Evolutionary conservation across 805 yeast species (phyloP).

Genomic region (Candida parachauliodes): DNA sequence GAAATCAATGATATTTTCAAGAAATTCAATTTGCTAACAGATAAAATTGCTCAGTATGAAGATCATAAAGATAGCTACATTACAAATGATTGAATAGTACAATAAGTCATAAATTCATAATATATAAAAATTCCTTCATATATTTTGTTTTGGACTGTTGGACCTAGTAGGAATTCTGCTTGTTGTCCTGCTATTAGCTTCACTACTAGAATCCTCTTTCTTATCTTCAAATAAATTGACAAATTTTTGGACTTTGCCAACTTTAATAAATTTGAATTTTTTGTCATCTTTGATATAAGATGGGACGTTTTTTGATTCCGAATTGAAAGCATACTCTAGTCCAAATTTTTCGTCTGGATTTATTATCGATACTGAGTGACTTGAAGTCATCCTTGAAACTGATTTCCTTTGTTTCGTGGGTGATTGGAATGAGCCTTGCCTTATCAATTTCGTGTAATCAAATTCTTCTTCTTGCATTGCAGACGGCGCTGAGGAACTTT

Average conservation of each 20-base stretch:
- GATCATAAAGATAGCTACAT: neutral
- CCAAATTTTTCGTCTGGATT: slow-evolving; percentile 26
- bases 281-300: slow-evolving; percentile 37
- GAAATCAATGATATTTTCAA: slow-evolving; percentile 24
- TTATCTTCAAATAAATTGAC: slow-evolving; percentile 40
- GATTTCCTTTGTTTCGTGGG: slow-evolving; percentile 13
- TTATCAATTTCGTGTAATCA: slow-evolving; percentile 5
- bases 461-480: slow-evolving; percentile 4
- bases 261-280: slow-evolving; percentile 42
- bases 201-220: slow-evolving; percentile 7
- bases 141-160: slow-evolving; percentile 7
- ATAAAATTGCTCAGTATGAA: slow-evolving; percentile 23
- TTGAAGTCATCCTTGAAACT: slow-evolving; percentile 15
- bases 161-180: slow-evolving; percentile 4
- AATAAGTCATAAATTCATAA: slow-evolving; percentile 5
- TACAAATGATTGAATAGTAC: slow-evolving; percentile 1
- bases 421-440: slow-evolving; percentile 12
- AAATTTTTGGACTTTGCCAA: slow-evolving; percentile 45
- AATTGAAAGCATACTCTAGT: slow-evolving; percentile 29
- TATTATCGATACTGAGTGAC: slow-evolving; percentile 21
- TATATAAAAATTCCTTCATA: neutral
- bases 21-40: slow-evolving; percentile 33
- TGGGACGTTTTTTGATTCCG: slow-evolving; percentile 26
- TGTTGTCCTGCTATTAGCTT: slow-evolving; percentile 3
- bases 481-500: neutral